Conservation (phyloP, 495 filamentous ascomycete species). For the Neurospora africana region DNA sequence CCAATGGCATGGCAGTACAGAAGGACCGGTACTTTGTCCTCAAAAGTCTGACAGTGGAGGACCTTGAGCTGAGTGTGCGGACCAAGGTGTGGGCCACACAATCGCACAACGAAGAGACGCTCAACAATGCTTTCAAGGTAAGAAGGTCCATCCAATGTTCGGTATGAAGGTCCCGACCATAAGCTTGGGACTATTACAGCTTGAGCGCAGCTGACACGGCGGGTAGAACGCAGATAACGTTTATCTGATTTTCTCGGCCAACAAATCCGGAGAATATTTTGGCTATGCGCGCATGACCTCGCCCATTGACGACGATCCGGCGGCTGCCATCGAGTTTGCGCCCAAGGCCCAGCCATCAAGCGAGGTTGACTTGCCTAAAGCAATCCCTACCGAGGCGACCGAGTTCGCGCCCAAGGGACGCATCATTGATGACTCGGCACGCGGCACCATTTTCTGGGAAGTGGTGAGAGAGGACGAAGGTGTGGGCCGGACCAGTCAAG, state of each 20-base stretch:
- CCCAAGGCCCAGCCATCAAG: slow-evolving; percentile 46
- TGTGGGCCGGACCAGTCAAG: slow-evolving; percentile 25
- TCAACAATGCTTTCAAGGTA: slow-evolving; percentile 84
- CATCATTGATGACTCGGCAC: slow-evolving; percentile 86
- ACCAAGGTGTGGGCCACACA: slow-evolving; percentile 93
- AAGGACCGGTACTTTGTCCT: slow-evolving; percentile 82
- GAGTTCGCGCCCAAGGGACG: slow-evolving; percentile 71
- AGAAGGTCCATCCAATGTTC: slow-evolving; percentile 16
- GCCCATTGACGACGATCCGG: slow-evolving; percentile 65
- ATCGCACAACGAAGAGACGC: slow-evolving; percentile 71
- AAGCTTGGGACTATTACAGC: slow-evolving; percentile 6
- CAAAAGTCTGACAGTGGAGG: slow-evolving; percentile 91
- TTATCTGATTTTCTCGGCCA: slow-evolving; percentile 94
- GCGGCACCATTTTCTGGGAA: slow-evolving; percentile 97
- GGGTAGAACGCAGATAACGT: slow-evolving; percentile 70
- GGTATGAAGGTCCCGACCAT: background rate
- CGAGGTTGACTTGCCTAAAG: slow-evolving; percentile 55
- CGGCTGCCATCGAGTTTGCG: slow-evolving; percentile 54
- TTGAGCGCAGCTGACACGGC: background rate
- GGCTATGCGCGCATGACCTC: slow-evolving; percentile 92
- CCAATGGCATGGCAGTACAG: slow-evolving; percentile 14
- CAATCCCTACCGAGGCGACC: slow-evolving; percentile 70
- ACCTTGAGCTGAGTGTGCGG: slow-evolving; percentile 79
- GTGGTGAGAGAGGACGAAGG: slow-evolving; percentile 48
- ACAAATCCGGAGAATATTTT: slow-evolving; percentile 97